These are phyloP conservation scores for Passalora sequoiae DNA, from an alignment of 2,329 filamentous ascomycete species.

Conservation along the genomic window DNA sequence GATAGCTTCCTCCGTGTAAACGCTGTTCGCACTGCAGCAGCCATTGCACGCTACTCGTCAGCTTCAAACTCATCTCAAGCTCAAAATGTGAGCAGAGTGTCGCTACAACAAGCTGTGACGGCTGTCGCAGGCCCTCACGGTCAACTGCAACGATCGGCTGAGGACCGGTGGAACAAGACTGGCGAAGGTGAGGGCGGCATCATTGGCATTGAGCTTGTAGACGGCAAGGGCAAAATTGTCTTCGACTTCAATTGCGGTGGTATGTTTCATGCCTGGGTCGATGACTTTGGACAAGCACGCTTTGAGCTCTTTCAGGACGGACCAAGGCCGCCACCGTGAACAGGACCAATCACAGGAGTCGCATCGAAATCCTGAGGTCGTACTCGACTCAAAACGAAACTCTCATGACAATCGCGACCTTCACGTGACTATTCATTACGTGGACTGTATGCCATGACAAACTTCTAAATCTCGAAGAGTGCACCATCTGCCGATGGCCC, in stretches of 20 bases:
- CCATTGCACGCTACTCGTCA: conserved; percentile 62
- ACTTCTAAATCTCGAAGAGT: neutral
- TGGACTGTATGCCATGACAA: neutral
- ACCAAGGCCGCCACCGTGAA: conserved; percentile 5
- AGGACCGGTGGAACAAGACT: conserved; percentile 63
- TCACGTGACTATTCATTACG: neutral
- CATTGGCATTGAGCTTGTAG: conserved; percentile 66
- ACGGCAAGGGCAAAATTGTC: conserved; percentile 53
- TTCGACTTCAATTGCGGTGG: conserved; percentile 82
- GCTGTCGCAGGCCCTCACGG: conserved; percentile 66
- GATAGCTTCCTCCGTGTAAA: conserved; percentile 74
- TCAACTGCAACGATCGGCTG: conserved; percentile 69
- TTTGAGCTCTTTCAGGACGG: conserved; percentile 20
- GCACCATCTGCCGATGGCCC: neutral
- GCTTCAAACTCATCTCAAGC: conserved; percentile 25
- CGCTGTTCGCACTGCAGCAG: conserved; percentile 66
- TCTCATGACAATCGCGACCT: neutral
- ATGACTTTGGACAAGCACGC: conserved; percentile 54
- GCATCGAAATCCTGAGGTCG: neutral
- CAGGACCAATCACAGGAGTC: neutral
- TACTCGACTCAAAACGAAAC: neutral
- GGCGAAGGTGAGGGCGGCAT: conserved; percentile 81
- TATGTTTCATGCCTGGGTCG: conserved; percentile 77
- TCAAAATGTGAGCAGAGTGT: conserved; percentile 7
- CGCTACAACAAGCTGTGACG: conserved; percentile 55